phyloP scores from a whole-genome alignment of 1,284 basidiomycete species.

The Kwoniella shivajii region DNA sequence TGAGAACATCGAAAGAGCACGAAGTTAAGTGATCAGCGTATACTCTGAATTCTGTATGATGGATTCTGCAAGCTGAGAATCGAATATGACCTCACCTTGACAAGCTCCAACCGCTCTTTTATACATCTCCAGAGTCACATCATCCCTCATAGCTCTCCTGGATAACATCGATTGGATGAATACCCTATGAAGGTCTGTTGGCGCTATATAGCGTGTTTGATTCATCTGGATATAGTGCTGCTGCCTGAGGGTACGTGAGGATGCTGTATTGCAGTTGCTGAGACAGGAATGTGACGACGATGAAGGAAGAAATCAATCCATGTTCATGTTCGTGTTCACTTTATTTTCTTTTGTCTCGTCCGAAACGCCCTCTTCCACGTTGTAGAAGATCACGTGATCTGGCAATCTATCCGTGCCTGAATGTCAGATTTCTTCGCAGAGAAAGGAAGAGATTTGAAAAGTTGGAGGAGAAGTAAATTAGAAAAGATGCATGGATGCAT shows the following conservation, averaged over 20 bases:
- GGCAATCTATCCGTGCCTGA: neutral
- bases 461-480: too few species aligned
- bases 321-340: too few species aligned
- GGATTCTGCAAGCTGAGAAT: neutral
- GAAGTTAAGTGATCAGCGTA: neutral
- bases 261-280: neutral
- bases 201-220: neutral
- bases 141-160: slow-evolving; percentile 38
- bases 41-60: neutral
- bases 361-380: neutral
- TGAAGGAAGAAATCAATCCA: neutral
- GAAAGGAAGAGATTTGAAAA: too few species aligned
- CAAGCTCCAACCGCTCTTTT: slow-evolving; percentile 38
- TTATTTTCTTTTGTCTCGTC: neutral
- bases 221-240: neutral
- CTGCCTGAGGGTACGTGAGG: neutral
- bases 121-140: slow-evolving; percentile 46
- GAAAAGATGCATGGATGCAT: too few species aligned
- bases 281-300: neutral
- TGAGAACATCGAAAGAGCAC: slow-evolving; percentile 7
- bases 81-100: slow-evolving; percentile 22
- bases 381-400: slow-evolving; percentile 5
- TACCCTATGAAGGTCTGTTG: slow-evolving; percentile 46
- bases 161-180: slow-evolving; percentile 49
- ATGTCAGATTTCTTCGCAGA: neutral